Evolutionary conservation across 495 filamentous ascomycete species (phyloP).

Genomic region (Lasiosphaeria miniovina): DNA sequence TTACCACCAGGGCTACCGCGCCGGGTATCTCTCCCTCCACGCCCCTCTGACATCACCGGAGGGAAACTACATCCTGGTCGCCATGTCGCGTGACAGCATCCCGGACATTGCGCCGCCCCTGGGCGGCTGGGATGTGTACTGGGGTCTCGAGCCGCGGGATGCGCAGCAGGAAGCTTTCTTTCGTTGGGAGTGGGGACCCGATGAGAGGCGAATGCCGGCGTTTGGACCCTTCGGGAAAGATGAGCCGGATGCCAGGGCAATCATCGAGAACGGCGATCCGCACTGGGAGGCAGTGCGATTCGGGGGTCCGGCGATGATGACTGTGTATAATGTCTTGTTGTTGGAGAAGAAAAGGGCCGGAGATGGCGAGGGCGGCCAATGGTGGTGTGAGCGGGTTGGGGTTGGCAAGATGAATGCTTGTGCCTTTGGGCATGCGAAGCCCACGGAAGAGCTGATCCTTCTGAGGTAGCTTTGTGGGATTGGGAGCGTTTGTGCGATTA

Average conservation of each 20-base stretch:
- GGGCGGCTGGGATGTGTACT: constrained; percentile 17
- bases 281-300: constrained; percentile 7
- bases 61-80: constrained; percentile 9
- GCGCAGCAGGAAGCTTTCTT: constrained; percentile 1
- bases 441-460: constrained; percentile 3
- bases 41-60: constrained; percentile 1
- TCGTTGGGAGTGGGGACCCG: constrained; percentile 8
- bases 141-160: constrained; percentile 4
- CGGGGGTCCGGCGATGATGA: constrained; percentile 5
- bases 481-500: not conserved
- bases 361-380: not conserved
- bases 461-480: constrained; percentile 6
- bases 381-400: constrained; percentile 9
- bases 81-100: constrained; percentile 18
- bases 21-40: constrained; percentile 15
- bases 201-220: constrained; percentile 1
- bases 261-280: constrained; percentile 10
- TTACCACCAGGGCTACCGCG: constrained; percentile 22
- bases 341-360: constrained; percentile 5
- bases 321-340: constrained; percentile 14
- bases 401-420: constrained; percentile 13
- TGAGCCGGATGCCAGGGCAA: not conserved
- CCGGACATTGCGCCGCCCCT: constrained; percentile 14
- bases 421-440: constrained; percentile 15
- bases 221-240: constrained; percentile 3